Base-by-base conservation (phyloP, 179 eudicot genomes). In the Patellifolia procumbens region DNA sequence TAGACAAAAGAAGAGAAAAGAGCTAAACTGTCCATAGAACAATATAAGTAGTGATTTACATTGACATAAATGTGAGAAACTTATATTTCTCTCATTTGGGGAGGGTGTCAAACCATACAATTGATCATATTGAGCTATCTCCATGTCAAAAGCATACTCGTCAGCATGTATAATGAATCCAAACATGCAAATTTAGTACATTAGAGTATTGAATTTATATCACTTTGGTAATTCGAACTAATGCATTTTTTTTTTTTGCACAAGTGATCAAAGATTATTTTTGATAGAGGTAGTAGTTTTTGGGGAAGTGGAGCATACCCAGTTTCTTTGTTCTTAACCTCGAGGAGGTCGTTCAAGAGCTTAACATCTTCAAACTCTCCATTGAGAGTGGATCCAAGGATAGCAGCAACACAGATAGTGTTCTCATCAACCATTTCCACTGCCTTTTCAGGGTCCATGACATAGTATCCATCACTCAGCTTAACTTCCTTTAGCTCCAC, bases 381-480 rank as follows among this genome's bases (percentile, higher is more conserved):
- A 51, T 88, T 92, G 24, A 92, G 88, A 31, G 97, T 90, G 12
- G 97, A 92, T 5, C 97, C 97, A 42, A 92, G 83, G 72, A 92
- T 92, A 32, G 92, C 97, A n/a, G 97, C 97, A 0, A 92, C 97
- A 81, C 97, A 92, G 4, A 92, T 92, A 11, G 97, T 89, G 84
- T 92, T 92, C 82, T 92, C 97, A 60, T 90, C 97, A 17, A 92
- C 97, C 91, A 92, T 86, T 28, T 89, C 97, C 48, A 80, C 94
- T 0, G 97, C 97, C 80, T 87, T 83, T 29, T 73, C 79, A 13
- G 97, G 94, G 89, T 92, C 92, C 97, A 92, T 92, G 24, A 90
- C 91, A 64, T 92, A 92, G 86, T 87, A 92, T 19, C 90, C 94
- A 42, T 92, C 97, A 0, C 84, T 88, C 68, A 90, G 76, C 74